Percentiles rank a stretch among this genome's conserved stretches.
Evolutionary conservation across 805 yeast species (phyloP).

Genomic region (Ogataea nonfermentans): DNA sequence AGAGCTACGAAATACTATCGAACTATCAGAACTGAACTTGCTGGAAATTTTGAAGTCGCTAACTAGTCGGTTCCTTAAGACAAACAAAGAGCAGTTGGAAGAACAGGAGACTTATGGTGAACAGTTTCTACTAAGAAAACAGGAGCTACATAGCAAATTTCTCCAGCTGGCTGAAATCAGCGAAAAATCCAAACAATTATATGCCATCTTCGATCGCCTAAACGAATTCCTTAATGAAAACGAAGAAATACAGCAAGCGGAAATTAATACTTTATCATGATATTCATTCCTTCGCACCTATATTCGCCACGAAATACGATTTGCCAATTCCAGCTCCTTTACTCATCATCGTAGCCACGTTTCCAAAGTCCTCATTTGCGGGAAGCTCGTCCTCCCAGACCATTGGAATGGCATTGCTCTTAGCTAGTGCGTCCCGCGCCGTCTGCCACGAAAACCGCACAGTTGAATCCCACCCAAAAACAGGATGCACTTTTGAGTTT

Average conservation of each 20-base stretch:
- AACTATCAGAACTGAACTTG: constrained; percentile 18
- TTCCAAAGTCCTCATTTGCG: constrained; percentile 30
- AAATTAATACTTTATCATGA: constrained; percentile 6
- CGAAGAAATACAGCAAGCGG: constrained; percentile 6
- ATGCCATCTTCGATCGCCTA: constrained; percentile 15
- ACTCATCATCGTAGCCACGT: constrained; percentile 20
- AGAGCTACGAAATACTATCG: constrained; percentile 20
- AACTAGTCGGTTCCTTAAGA: constrained; percentile 10
- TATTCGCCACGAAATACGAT: constrained; percentile 20
- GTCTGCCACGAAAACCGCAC: constrained; percentile 95
- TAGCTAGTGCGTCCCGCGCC: constrained; percentile 65
- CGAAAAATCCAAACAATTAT: constrained; percentile 18
- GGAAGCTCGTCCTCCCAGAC: constrained; percentile 58
- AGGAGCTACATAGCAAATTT: constrained; percentile 19
- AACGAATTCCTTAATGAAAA: constrained; percentile 11
- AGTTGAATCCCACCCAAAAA: constrained; percentile 82
- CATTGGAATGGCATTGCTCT: constrained; percentile 50
- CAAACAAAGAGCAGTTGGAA: constrained; percentile 16
- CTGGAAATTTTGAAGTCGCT: constrained; percentile 16
- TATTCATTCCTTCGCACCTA: background rate
- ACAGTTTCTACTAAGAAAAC: constrained; percentile 13
- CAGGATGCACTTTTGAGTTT: constrained; percentile 53
- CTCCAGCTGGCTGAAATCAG: constrained; percentile 20
- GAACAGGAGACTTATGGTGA: constrained; percentile 15
- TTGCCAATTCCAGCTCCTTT: constrained; percentile 13